Base-by-base conservation (phyloP, 139 green algal species). In the Protoeuglena noctilucae region DNA sequence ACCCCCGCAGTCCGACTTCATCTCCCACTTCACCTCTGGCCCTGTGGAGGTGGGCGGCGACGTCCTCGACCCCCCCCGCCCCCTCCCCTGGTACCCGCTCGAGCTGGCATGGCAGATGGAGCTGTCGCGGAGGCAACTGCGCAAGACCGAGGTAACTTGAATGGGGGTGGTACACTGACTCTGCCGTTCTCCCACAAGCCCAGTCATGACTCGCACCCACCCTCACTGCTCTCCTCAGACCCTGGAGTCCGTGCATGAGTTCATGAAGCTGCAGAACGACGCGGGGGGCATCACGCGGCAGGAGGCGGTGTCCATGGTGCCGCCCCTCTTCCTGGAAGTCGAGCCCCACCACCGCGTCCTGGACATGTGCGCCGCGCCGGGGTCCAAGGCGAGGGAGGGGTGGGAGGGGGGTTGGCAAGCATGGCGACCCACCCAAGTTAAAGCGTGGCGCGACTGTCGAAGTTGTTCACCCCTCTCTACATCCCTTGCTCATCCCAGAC, bases 231-330 rank as follows among this genome's bases (percentile, higher is more conserved):
- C n/a, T n/a, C n/a, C n/a, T n/a, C 68, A 71, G 1, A 29, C 56
- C 26, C 78, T 97, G 55, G 65, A 57, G 16, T 57, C 46, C 17
- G 71, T 92, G 49, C 85, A 94, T 53, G 70, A 83, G 53, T 77
- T 77, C 51, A 65, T 85, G 48, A 76, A 78, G 63, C 52, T 21
- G 7, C 19, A 71, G 41, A 84, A 93, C 48, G 82, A 91, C 6
- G 65, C 69, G 6, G 91, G 91, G 23, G 80, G 51, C 72, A 97
- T 99, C 76, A 94, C 83, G 3, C 69, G 91, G 3, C 91, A 99
- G 77, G 91, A 99, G 71, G 87, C 84, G 3, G 91, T 97, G 60
- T 95, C 84, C 54, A 99, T 99, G 91, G 82, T 98, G 47, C 91
- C 91, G 6, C 87, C 91, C 0, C 69, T 98, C 24, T 85, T 99